Evolutionary conservation across 2,329 filamentous ascomycete species (phyloP), one percentile per base, ranked within the genome.

Genomic region (Botrytis fabae): DNA sequence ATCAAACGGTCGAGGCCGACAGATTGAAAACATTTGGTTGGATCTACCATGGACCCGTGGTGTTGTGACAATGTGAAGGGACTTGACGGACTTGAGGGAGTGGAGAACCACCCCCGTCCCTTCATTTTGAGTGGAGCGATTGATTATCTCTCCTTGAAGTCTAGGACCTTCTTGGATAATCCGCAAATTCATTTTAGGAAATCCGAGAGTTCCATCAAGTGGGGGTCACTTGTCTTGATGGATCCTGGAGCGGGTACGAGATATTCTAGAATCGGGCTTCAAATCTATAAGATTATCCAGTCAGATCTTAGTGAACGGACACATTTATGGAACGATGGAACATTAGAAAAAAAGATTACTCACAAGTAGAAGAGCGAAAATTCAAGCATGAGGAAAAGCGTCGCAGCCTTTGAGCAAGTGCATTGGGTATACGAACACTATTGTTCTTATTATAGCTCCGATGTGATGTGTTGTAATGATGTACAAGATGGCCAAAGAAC

Each of bases 211-310:
- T n/a, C 28, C 7, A n/a, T 51, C 46, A 66, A 51, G 63, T 66
- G 63, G 63, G 8, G 44, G 35, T 22, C 3, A 25, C 22, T 40
- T 40, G 35, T n/a, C 59, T n/a, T 61, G 51, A 28, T 57, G 51
- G 51, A 61, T 22, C 40, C 20, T 35, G 22, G 16, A 46, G 68
- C 35, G 51, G 68, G 38, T 46, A 70, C 54, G 68, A 70, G 54
- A 46, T 62, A 70, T 62, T 62, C 68, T 70, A 70, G 68, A 70
- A 70, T 61, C 59, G 18, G 40, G 16, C 59, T 59, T 25, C 60
- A n/a, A 62, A 62, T 62, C 59, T 38, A 44, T 6, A 1, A 22
- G 28, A 48, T 38, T 46, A 38, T 40, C 68, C 68, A 70, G 16
- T 66, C 14, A 66, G 46, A 54, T 51, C 22, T 38, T 20, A 40